Percentiles rank a stretch among this genome's conserved stretches.
phyloP scores from a whole-genome alignment of 116 monocot genomes.

The Papilionanthe hybrid region DNA sequence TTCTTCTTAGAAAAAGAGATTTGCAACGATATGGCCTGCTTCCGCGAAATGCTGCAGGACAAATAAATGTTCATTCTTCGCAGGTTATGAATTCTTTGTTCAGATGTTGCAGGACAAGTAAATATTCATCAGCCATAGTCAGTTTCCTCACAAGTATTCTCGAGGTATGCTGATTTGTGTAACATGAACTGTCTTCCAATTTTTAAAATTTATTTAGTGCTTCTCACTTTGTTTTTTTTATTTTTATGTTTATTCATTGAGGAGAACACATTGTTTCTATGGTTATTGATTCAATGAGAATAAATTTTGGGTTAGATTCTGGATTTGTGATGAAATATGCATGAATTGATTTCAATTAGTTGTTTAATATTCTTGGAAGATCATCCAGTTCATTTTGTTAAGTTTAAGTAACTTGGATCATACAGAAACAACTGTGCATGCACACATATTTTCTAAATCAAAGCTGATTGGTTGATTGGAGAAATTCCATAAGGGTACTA shows the following conservation, averaged over 20 bases:
- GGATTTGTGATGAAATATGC: neutral
- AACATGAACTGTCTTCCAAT: constrained; percentile 17
- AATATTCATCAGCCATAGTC: constrained; percentile 7
- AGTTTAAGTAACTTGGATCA: neutral
- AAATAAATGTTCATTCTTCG: too few relatives aligned
- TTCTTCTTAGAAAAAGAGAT: constrained; percentile 1
- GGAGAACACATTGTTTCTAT: neutral
- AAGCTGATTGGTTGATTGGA: too few relatives aligned
- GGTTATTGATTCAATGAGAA: constrained; percentile 3
- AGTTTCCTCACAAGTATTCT: constrained; percentile 7
- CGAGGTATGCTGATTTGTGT: constrained; percentile 17
- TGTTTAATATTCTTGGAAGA: too few relatives aligned
- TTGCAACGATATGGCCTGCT: neutral
- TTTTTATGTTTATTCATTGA: constrained; percentile 5
- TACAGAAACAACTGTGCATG: neutral
- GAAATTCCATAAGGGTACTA: too few relatives aligned
- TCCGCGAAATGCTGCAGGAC: neutral
- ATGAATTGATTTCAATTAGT: neutral
- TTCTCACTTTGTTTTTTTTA: neutral
- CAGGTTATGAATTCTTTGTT: too few relatives aligned
- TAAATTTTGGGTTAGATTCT: neutral
- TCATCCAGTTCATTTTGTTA: neutral
- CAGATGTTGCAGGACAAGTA: neutral
- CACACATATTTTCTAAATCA: neutral
- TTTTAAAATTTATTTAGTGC: constrained; percentile 6